Base-by-base conservation (phyloP, 2,329 filamentous ascomycete species). In the Aspergillus oerlinghausenensis region DNA sequence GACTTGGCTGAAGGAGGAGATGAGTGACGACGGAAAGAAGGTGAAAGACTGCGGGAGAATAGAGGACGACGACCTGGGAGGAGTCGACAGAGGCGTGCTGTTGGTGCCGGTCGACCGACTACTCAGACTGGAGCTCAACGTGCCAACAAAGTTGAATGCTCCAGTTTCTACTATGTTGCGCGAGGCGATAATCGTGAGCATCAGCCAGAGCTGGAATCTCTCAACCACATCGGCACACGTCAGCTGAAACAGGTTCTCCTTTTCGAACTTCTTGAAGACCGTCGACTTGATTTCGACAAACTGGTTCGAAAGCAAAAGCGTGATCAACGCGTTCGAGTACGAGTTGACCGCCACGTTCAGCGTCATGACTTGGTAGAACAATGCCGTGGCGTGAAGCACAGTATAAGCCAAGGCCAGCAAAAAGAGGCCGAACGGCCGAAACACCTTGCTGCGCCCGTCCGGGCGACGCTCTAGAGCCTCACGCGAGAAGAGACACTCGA, bases 271-370 rank as follows among this genome's bases (percentile, higher is more conserved):
- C 78, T 99, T 97, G 80, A 99, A 99, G 0, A 99, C 95, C 0
- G 92, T 95, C 59, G 90, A 90, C 70, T 99, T 99, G 80, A 99
- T 96, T 76, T 99, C 94, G 47, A 99, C 94, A 67, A 99, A 99
- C 70, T 99, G 95, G 69, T 97, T 99, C 6, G 92, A 97, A 70
- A 99, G 85, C 1, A 99, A 80, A 0, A 99, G 83, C 0, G 94
- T 97, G 35, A 99, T 81, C 4, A 99, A 80, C 0, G 94, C 93
- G 69, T 99, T 99, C 0, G 92, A 97, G 74, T 99, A 99, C 0
- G 93, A 97, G 74, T 99, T 99, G 65, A 99, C 93, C 0, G 94
- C 94, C 3, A 99, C 95, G 62, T 99, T 99, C 54, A 99, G 83
- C 0, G 94, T 96, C 65, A 99, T 96, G 64, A 97, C 93, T 69